A percentile compares a stretch with the other conserved stretches of the same genome.
Conservation (phyloP, 306 rosid genomes). For the Pyrus communis region DNA sequence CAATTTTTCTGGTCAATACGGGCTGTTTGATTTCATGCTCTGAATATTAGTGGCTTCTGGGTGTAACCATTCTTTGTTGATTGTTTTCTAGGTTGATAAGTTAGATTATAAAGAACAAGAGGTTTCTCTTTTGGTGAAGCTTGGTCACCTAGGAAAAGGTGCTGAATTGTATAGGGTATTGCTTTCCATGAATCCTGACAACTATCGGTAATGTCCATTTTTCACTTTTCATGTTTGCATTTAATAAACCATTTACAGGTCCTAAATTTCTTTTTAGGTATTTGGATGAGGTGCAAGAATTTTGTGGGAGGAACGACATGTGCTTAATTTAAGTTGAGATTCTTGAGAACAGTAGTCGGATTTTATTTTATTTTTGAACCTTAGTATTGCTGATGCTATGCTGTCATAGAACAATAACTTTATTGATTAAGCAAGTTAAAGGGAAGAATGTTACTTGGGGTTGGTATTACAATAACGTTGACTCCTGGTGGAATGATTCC, state of each 20-base stretch:
- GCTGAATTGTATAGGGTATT: constrained; percentile 53
- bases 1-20: constrained; percentile 3
- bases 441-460: too few species aligned
- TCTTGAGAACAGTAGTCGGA: not conserved
- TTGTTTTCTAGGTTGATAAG: constrained; percentile 68
- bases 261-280: not conserved
- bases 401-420: not conserved
- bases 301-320: not conserved
- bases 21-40: not conserved
- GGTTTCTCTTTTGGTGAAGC: constrained; percentile 83
- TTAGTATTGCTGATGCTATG: not conserved
- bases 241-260: not conserved
- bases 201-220: constrained; percentile 52
- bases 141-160: constrained; percentile 67
- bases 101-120: constrained; percentile 75
- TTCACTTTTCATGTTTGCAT: constrained; percentile 1
- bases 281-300: not conserved
- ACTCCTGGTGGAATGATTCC: not conserved
- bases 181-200: constrained; percentile 93
- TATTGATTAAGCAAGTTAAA: not conserved
- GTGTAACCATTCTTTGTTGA: constrained; percentile 11
- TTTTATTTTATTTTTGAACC: not conserved
- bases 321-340: not conserved
- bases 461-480: not conserved
- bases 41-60: constrained; percentile 14